Evolutionary conservation across 306 rosid species (phyloP), one percentile per base, ranked within the genome.

Genomic region (Mimosa pudica): DNA sequence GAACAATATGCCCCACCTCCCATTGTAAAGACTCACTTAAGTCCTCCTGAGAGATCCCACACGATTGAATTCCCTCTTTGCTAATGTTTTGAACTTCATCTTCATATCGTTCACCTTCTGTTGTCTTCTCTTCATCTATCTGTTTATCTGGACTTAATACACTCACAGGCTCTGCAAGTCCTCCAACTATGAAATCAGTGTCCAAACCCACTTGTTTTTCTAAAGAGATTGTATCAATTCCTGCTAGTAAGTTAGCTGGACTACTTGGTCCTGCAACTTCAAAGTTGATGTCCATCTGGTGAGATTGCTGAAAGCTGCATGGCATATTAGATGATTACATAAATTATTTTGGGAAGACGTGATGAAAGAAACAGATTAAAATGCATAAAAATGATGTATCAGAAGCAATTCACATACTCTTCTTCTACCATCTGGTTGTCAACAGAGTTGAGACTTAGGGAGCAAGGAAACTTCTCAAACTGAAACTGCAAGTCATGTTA

Each of bases 341-440:
- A 38, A 63, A 1, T 17, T 16, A n/a, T 61, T 38, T 30, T 24
- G 35, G 10, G 20, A 67, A 38, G 42, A 68, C 35, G 10, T 9
- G 60, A 55, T 62, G 44, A n/a, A 66, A 10, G n/a, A 5, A 41
- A 67, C 16, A 47, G 10, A 3, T 17, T 73, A 10, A 36, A 58
- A 70, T 33, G 24, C 14, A 18, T 42, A 47, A 30, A 63, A 30
- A 13, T 72, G 16, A 73, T 24, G 24, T 14, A 38, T 73, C 35
- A 4, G 83, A 58, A 20, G 63, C 64, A 60, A 38, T 76, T 47
- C 62, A 75, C 92, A 47, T 88, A 90, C 90, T 85, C 82, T 76
- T 86, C 84, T 17, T 79, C 81, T 14, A 81, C 45, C 10, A 35
- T 30, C 11, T 76, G 18, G 73, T 79, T 70, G 63, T 80, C 70